Percentiles rank a stretch among this genome's conserved stretches.
Conservation (phyloP, 2,329 filamentous ascomycete genomes). For the Fusarium albosuccineum region DNA sequence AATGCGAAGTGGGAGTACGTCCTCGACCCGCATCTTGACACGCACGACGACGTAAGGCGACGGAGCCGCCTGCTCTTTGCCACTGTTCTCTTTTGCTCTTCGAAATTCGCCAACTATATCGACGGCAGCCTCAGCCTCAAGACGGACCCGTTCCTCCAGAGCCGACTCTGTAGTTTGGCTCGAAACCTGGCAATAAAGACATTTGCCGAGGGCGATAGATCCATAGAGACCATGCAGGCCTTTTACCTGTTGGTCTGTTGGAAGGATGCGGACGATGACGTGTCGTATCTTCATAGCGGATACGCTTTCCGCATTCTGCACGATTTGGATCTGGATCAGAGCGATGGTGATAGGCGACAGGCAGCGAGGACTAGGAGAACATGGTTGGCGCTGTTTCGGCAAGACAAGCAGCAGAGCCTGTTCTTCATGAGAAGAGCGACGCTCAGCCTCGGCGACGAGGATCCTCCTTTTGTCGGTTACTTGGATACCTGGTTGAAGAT, state of each 20-base stretch:
- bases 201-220: slow-evolving; percentile 28
- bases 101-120: slow-evolving; percentile 21
- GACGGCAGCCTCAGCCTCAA: slow-evolving; percentile 2
- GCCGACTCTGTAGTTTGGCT: slow-evolving; percentile 28
- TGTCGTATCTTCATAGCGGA: slow-evolving; percentile 35
- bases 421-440: slow-evolving; percentile 31
- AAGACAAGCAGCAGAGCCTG: slow-evolving; percentile 32
- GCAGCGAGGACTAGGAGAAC: slow-evolving; percentile 12
- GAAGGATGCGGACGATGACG: slow-evolving; percentile 36
- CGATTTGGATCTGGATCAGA: slow-evolving; percentile 27
- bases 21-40: slow-evolving; percentile 19
- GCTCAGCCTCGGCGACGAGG: slow-evolving; percentile 8
- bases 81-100: slow-evolving; percentile 21
- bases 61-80: slow-evolving; percentile 24
- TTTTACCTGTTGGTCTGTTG: slow-evolving; percentile 34
- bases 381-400: slow-evolving; percentile 29
- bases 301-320: slow-evolving; percentile 33
- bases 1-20: slow-evolving; percentile 30
- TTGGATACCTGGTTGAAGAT: slow-evolving; percentile 23
- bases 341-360: slow-evolving; percentile 11
- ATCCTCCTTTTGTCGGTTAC: slow-evolving; percentile 11
- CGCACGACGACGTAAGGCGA: slow-evolving; percentile 17
- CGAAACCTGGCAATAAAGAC: slow-evolving; percentile 24
- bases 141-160: slow-evolving; percentile 24
- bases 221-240: slow-evolving; percentile 34